A percentile compares a stretch with the other conserved stretches of the same genome.
Evolutionary conservation across 805 yeast species (phyloP).

Genomic region (Lachancea waltii): DNA sequence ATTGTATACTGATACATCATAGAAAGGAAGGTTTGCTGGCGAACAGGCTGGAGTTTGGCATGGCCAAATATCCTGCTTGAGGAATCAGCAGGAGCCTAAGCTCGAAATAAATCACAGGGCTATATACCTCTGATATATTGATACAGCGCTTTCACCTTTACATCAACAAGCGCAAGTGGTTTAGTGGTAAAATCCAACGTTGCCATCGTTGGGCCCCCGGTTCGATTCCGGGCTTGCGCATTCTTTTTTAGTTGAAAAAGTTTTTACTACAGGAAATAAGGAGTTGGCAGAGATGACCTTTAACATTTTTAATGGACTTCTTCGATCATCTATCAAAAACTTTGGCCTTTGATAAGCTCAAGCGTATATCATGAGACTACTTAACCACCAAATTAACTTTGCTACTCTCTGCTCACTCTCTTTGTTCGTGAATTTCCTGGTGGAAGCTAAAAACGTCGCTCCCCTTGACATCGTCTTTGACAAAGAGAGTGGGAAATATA

Average conservation of each 20-base stretch:
- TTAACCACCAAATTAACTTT: not conserved
- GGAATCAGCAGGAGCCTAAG: not conserved
- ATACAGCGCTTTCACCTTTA: not conserved
- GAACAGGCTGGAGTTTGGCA: too few relatives aligned
- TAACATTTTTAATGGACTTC: too few relatives aligned
- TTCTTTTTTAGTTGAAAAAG: slow-evolving; percentile 5
- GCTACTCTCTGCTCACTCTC: not conserved
- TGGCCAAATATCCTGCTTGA: too few relatives aligned
- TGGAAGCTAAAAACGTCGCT: slow-evolving; percentile 6
- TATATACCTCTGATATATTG: not conserved
- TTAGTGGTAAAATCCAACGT: slow-evolving; percentile 32
- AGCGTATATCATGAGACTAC: not conserved
- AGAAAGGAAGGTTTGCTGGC: too few relatives aligned
- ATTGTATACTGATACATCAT: too few relatives aligned
- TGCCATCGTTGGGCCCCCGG: slow-evolving; percentile 33
- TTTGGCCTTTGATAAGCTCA: too few relatives aligned
- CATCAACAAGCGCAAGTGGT: slow-evolving; percentile 25
- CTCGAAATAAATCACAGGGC: not conserved
- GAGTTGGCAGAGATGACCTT: too few relatives aligned
- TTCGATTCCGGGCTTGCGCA: slow-evolving; percentile 31
- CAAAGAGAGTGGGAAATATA: slow-evolving; percentile 6
- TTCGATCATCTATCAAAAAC: too few relatives aligned
- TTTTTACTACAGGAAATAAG: not conserved
- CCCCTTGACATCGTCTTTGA: slow-evolving; percentile 4
- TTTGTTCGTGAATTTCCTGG: not conserved